Evolutionary conservation across 805 yeast species (phyloP), one percentile per base, ranked within the genome.

Genomic region (Candida krabiensis): DNA sequence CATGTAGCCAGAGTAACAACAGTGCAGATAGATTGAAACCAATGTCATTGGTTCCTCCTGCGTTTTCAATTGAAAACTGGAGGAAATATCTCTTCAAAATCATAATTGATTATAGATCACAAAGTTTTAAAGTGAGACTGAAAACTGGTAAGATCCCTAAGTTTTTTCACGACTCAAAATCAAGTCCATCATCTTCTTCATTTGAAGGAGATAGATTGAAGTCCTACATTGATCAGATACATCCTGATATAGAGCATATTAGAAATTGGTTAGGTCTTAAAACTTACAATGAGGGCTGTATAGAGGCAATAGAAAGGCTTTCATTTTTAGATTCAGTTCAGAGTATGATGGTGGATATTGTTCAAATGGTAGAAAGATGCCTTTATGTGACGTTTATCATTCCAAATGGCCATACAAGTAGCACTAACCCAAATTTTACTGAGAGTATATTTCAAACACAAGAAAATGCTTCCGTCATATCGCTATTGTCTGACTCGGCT

Each of bases 11-110:
- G n/a, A 35, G 23, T 15, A 11, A 14, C 4, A 17, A 24, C 23
- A 35, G 28, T 8, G 34, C 27, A 15, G 31, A 15, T 4, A 29
- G 31, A 7, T 25, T 16, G 5, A 38, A 31, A 22, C 50, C 47
- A 9, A 37, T 41, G 4, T 46, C 51, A 8, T 22, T 52, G 22
- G 47, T 52, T 13, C 61, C 61, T 12, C 59, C 61, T 8, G 43
- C 50, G 3, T 49, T 56, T 22, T 36, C 57, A 4, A 29, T 48
- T 12, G 49, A 42, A 9, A 38, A 51, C 28, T 56, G 61, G 61
- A 41, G 59, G 18, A 44, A 35, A 19, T 41, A 33, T 29, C 37
- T 56, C 22, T 21, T 54, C 28, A 49, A 47, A 22, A 27, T 50
- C 9, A 15, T 45, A n/a, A 16, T 56, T 3, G 55, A 51, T 8